Evolutionary conservation across 1,139 yeast genomes (phyloP).

Genomic region (Debaryomyces coudertii): DNA sequence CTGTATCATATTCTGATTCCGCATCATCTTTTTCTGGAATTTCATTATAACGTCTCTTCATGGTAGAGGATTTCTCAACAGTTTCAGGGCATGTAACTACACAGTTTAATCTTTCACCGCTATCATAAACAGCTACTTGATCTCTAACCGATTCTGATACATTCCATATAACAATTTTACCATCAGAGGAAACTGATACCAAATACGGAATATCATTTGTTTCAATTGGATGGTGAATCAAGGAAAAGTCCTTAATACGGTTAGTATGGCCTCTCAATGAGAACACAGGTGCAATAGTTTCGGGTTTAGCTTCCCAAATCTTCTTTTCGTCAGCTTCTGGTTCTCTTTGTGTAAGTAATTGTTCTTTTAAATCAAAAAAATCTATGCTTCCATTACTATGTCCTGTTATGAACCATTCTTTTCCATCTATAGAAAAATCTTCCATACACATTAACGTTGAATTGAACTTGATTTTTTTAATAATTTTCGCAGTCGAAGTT

Average conservation of each 20-base stretch:
- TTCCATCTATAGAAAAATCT: constrained; percentile 43
- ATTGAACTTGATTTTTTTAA: constrained; percentile 50
- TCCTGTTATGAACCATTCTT: constrained; percentile 67
- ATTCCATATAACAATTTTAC: constrained; percentile 91
- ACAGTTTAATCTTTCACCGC: constrained; percentile 93
- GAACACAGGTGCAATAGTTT: constrained; percentile 51
- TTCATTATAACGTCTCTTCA: constrained; percentile 64
- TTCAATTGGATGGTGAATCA: constrained; percentile 47
- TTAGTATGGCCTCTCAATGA: constrained; percentile 76
- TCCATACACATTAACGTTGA: constrained; percentile 74
- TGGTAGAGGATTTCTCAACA: constrained; percentile 71
- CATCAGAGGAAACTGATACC: constrained; percentile 89
- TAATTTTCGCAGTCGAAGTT: constrained; percentile 64
- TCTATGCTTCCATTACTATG: constrained; percentile 72
- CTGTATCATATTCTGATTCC: constrained; percentile 71
- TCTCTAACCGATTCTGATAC: constrained; percentile 53
- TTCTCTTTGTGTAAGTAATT: constrained; percentile 22
- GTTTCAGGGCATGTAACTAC: constrained; percentile 76
- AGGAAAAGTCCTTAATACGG: constrained; percentile 77
- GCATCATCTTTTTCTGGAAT: constrained; percentile 30
- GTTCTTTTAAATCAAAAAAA: constrained; percentile 48
- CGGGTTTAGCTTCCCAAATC: constrained; percentile 34
- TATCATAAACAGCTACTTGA: constrained; percentile 86
- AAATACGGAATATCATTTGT: constrained; percentile 50
- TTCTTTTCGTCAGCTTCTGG: constrained; percentile 26